These are phyloP conservation scores for Hericium rajendrae DNA, from an alignment of 768 basidiomycete species.

Conservation along the genomic window DNA sequence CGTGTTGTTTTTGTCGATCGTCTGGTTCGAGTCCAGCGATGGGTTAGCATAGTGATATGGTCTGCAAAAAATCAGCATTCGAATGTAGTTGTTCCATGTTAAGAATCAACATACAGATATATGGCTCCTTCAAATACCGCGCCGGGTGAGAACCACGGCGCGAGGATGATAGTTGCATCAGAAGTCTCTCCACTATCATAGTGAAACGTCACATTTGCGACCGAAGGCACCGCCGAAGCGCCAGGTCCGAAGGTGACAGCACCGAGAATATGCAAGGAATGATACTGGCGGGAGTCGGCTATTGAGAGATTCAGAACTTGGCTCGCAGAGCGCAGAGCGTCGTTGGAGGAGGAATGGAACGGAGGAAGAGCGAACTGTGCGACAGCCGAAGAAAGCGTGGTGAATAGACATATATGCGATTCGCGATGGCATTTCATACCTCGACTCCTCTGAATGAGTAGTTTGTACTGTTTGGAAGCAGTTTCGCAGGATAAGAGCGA, in stretches of 20 bases:
- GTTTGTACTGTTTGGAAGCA: not conserved
- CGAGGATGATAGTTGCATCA: not conserved
- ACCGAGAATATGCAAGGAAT: not conserved
- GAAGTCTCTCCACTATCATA: not conserved
- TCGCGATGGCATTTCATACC: not conserved
- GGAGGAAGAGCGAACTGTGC: not conserved
- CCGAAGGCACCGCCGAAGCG: not conserved
- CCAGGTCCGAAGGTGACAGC: not conserved
- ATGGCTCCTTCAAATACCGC: not conserved
- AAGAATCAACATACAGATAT: not conserved
- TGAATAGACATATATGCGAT: not conserved
- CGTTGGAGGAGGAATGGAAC: not conserved
- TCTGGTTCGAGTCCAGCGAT: constrained; percentile 20
- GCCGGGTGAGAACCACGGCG: not conserved
- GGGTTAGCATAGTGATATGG: constrained; percentile 31
- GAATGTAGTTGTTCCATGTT: not conserved
- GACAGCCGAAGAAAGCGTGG: not conserved
- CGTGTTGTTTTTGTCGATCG: constrained; percentile 32
- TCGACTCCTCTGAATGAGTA: not conserved
- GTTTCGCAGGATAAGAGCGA: not conserved
- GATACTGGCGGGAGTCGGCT: not conserved
- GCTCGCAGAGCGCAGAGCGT: not conserved
- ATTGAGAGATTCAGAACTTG: not conserved
- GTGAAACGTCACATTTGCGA: not conserved
- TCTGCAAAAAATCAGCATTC: constrained; percentile 20